Conservation (phyloP, 2,329 filamentous ascomycete genomes). For the Aspergillus sp. region DNA sequence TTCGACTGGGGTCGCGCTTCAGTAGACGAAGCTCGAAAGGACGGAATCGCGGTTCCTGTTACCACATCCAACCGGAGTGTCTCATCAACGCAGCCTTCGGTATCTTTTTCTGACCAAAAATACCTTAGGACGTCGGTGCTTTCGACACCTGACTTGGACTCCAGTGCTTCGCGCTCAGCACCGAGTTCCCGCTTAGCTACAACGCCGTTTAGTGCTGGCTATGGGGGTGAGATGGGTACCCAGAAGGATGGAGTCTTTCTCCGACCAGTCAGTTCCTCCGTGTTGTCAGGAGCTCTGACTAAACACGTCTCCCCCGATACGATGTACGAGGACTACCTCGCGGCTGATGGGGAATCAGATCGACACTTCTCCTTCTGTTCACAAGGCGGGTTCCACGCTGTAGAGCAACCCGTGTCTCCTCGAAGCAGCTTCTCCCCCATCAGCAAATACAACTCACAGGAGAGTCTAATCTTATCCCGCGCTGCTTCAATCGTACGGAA, state of each 20-base stretch:
- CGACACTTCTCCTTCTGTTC: slow-evolving; percentile 48
- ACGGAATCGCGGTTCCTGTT: slow-evolving; percentile 16
- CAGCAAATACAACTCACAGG: slow-evolving; percentile 58
- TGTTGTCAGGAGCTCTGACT: slow-evolving; percentile 29
- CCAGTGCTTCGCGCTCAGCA: slow-evolving; percentile 32
- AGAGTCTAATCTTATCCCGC: slow-evolving; percentile 55
- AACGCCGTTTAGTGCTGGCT: slow-evolving; percentile 32
- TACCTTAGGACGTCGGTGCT: slow-evolving; percentile 26
- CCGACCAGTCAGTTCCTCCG: slow-evolving; percentile 31
- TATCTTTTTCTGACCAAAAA: slow-evolving; percentile 20
- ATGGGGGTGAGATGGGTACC: slow-evolving; percentile 26
- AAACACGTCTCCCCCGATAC: slow-evolving; percentile 35
- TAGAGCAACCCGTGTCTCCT: slow-evolving; percentile 38
- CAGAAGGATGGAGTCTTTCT: slow-evolving; percentile 29
- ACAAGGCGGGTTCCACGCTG: slow-evolving; percentile 42
- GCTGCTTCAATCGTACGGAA: slow-evolving; percentile 49
- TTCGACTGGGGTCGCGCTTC: slow-evolving; percentile 55
- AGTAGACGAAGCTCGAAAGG: slow-evolving; percentile 29
- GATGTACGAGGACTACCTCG: slow-evolving; percentile 42
- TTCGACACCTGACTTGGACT: slow-evolving; percentile 34
- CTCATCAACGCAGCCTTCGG: slow-evolving; percentile 10
- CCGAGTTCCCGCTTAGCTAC: slow-evolving; percentile 26
- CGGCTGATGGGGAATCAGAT: slow-evolving; percentile 47
- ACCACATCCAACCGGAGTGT: slow-evolving; percentile 9
- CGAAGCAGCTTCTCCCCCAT: slow-evolving; percentile 53